Evolutionary conservation across 352 stramenopile species (phyloP).

Genomic region (Phytophthora sansomeana): DNA sequence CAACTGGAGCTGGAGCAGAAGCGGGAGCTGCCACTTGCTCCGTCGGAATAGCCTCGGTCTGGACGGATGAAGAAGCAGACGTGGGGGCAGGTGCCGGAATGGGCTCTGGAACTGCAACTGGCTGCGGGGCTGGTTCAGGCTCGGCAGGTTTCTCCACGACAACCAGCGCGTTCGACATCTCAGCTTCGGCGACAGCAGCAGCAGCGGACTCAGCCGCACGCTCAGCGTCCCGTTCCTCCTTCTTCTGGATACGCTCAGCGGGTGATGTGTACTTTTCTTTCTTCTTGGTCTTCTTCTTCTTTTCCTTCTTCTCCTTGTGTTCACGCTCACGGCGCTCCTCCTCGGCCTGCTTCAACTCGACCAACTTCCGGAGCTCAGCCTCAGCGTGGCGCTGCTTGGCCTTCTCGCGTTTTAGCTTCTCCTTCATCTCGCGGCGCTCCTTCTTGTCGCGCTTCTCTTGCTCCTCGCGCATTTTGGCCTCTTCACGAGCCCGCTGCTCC

Average conservation of each 20-base stretch:
- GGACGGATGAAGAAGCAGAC: conserved; percentile 9
- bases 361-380: conserved; percentile 42
- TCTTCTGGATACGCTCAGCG: conserved; percentile 62
- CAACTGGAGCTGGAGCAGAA: conserved; percentile 4
- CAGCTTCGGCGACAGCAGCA: conserved; percentile 21
- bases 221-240: conserved; percentile 40
- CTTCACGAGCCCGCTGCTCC: conserved; percentile 49
- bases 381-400: conserved; percentile 48
- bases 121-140: conserved; percentile 15
- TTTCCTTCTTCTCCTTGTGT: conserved; percentile 43
- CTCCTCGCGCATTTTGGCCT: conserved; percentile 46
- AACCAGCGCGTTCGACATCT: conserved; percentile 60
- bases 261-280: conserved; percentile 70
- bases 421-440: conserved; percentile 48
- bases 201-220: conserved; percentile 21
- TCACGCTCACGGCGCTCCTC: conserved; percentile 48
- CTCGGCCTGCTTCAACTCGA: conserved; percentile 51
- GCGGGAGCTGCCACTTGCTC: conserved; percentile 8
- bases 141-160: conserved; percentile 47
- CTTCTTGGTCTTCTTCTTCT: conserved; percentile 58
- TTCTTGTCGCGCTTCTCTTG: conserved; percentile 53
- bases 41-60: conserved; percentile 7
- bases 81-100: conserved; percentile 3
- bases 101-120: conserved; percentile 3
- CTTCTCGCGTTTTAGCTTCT: conserved; percentile 51